These are phyloP conservation scores for Sonneratia caseolaris DNA, from an alignment of 345 rosid species.

Conservation along the genomic window DNA sequence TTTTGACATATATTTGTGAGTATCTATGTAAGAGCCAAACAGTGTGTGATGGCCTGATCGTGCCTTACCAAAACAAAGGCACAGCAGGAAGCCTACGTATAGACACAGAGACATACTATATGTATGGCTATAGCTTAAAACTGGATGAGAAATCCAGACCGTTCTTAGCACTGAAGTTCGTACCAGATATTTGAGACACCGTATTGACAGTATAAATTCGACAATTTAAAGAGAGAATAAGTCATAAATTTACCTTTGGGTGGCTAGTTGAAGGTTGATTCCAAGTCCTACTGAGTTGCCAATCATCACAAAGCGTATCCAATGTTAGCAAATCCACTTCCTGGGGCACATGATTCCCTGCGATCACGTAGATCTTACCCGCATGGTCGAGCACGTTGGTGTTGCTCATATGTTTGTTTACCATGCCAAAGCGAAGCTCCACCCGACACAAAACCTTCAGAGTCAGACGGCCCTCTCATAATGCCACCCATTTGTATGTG, in stretches of 20 bases:
- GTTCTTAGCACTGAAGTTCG: too few relatives aligned
- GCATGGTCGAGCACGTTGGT: conserved; percentile 27
- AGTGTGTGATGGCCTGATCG: too few relatives aligned
- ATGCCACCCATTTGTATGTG: too few relatives aligned
- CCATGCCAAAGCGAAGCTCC: conserved; percentile 22
- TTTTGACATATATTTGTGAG: too few relatives aligned
- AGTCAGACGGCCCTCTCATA: neutral
- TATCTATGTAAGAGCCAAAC: neutral
- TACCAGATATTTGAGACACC: neutral
- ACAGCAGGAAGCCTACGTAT: too few relatives aligned
- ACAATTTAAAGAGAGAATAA: neutral
- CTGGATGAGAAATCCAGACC: too few relatives aligned
- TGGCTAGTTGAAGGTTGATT: conserved; percentile 26
- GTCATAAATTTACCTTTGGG: conserved; percentile 24
- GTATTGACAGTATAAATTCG: neutral
- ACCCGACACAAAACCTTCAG: neutral
- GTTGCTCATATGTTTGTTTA: conserved; percentile 23
- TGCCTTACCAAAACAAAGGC: too few relatives aligned
- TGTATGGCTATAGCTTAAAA: too few relatives aligned
- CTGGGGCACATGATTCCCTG: conserved; percentile 28
- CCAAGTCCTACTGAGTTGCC: conserved; percentile 29
- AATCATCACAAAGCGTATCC: conserved; percentile 12
- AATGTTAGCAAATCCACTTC: conserved; percentile 25
- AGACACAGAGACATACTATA: too few relatives aligned
- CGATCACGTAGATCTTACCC: conserved; percentile 21